Evolutionary conservation across 1,284 basidiomycete species (phyloP), one percentile per base, ranked within the genome.

Genomic region (Apiotrichum gamsii): DNA sequence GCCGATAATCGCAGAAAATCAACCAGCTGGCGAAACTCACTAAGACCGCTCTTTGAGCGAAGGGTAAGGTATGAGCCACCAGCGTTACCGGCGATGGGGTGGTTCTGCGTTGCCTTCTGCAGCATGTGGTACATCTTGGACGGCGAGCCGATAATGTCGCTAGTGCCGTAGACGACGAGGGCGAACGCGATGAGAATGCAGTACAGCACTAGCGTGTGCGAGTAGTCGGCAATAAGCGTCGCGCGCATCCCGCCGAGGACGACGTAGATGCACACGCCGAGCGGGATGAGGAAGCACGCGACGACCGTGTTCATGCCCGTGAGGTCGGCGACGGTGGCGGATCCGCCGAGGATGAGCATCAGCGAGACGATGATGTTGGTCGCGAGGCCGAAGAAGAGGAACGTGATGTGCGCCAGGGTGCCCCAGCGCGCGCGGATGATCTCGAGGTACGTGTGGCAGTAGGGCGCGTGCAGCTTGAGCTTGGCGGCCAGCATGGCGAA

Each of bases 251-350:
- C 62, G 77, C 78, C 72, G 5, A 65, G 57, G 8, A 82, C 74
- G 45, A 82, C 80, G 65, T 74, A 75, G 39, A 69, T 52, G 16
- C 64, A 61, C 14, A 75, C 74, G 11, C 65, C 65, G 38, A 72
- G 31, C 10, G 73, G 72, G 44, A 74, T 70, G 20, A 90, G 75
- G 75, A 89, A 88, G 63, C 83, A 85, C 1, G 85, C 84, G 3
- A 86, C 87, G 47, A 85, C 76, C n/a, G 83, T 85, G 62, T 76
- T 80, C 83, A 89, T 87, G 0, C 85, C 86, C 0, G 89, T 90
- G 36, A 94, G 72, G 43, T 80, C 80, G 8, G 80, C 82, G 18
- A 90, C 85, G 0, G 86, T 87, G 0, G 85, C 86, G 0, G 81
- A 81, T 0, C 86, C 87, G 15, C 87, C 87, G 43, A 83, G 75